These are phyloP conservation scores for Magnusiomyces suaveolens DNA, from an alignment of 1,139 yeast genomes.

Conservation along the genomic window DNA sequence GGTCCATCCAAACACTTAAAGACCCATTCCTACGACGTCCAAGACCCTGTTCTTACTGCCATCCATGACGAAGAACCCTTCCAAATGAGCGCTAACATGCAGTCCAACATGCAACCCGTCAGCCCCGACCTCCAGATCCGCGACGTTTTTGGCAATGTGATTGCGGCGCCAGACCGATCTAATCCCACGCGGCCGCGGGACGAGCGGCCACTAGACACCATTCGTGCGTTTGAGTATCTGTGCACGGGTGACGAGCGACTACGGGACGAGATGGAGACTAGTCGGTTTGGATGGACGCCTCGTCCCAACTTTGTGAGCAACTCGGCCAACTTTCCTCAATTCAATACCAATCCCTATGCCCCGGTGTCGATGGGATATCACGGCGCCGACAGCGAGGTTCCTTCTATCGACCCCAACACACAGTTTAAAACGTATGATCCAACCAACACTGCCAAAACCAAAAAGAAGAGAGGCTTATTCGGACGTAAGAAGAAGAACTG, in stretches of 20 bases:
- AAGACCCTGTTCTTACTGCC: conserved; percentile 83
- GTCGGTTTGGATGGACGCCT: conserved; percentile 67
- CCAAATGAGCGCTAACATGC: conserved; percentile 40
- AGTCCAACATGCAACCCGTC: conserved; percentile 36
- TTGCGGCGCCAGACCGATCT: conserved; percentile 67
- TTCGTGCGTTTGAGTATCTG: conserved; percentile 82
- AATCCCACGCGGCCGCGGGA: conserved; percentile 88
- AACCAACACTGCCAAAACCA: conserved; percentile 38
- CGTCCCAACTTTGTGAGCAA: conserved; percentile 44
- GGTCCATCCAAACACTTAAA: conserved; percentile 16
- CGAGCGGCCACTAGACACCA: conserved; percentile 93
- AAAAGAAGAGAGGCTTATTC: conserved; percentile 66
- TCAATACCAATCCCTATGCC: conserved; percentile 33
- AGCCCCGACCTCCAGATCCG: conserved; percentile 40
- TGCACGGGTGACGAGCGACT: conserved; percentile 77
- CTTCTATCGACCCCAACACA: conserved; percentile 38
- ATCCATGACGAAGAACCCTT: conserved; percentile 94
- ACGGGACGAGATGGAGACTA: conserved; percentile 72
- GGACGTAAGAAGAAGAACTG: conserved; percentile 56
- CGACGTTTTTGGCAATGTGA: conserved; percentile 78
- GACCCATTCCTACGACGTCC: conserved; percentile 37
- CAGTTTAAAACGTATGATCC: conserved; percentile 52
- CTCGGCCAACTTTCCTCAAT: conserved; percentile 27
- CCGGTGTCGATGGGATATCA: conserved; percentile 16
- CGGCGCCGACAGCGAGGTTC: conserved; percentile 8